Evolutionary conservation across 2,329 filamentous ascomycete species (phyloP).

Genomic region (Nothophoma quercina): DNA sequence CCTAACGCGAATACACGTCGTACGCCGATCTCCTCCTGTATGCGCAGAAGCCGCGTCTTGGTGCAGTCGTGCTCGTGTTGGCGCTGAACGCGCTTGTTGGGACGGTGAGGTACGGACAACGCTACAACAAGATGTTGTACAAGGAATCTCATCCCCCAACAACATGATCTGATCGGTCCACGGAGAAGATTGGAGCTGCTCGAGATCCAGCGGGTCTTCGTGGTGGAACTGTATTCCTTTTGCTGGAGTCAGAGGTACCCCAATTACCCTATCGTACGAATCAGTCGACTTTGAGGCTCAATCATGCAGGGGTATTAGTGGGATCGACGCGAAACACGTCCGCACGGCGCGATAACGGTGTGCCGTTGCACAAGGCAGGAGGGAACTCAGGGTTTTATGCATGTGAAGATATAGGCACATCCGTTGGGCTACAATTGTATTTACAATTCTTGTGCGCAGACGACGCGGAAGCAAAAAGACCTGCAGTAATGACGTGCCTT

Average conservation of each 20-base stretch:
- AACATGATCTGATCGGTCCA: conserved; percentile 3
- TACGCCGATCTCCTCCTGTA: conserved; percentile 8
- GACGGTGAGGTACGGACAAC: background rate
- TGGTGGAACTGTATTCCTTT: conserved; percentile 6
- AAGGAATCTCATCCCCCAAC: background rate
- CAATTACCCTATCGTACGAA: conserved; percentile 8
- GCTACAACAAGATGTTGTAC: conserved; percentile 3
- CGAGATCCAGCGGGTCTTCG: conserved; percentile 9
- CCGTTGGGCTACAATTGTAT: no score
- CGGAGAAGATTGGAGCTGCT: conserved; percentile 2
- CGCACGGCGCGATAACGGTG: conserved; percentile 15
- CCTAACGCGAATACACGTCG: conserved; percentile 8
- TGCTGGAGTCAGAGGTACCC: conserved; percentile 6
- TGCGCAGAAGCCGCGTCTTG: background rate
- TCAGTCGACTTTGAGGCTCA: conserved; percentile 12
- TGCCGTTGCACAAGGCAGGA: conserved; percentile 1
- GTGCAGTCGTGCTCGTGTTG: background rate
- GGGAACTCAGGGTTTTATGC: background rate
- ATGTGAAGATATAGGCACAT: background rate
- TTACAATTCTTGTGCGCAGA: background rate
- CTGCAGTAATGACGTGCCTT: conserved; percentile 10
- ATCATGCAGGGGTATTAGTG: conserved; percentile 16
- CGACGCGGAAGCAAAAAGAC: background rate
- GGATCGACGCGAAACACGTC: conserved; percentile 11
- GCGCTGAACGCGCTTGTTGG: background rate